Conservation (phyloP, 495 filamentous ascomycete genomes). For the Neurospora sp. region DNA sequence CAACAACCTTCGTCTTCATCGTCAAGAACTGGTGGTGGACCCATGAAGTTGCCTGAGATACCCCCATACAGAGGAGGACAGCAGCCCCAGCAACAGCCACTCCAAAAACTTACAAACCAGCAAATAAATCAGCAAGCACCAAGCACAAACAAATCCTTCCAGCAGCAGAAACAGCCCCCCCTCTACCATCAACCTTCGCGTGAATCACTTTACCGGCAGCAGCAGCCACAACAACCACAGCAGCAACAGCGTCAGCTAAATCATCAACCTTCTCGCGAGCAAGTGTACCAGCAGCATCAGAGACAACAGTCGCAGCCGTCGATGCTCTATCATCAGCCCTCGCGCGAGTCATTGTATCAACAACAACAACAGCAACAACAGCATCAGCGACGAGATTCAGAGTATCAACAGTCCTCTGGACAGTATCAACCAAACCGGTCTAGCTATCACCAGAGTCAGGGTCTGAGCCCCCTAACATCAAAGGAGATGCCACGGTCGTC, state of each 20-base stretch:
- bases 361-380: constrained; percentile 4
- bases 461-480: constrained; percentile 10
- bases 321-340: not conserved
- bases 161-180: constrained; percentile 6
- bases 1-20: constrained; percentile 14
- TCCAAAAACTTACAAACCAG: constrained; percentile 26
- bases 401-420: not conserved
- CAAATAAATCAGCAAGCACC: not conserved
- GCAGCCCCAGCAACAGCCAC: constrained; percentile 19
- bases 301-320: constrained; percentile 7
- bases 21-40: constrained; percentile 9
- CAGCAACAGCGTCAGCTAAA: constrained; percentile 17
- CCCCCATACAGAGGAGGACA: constrained; percentile 38
- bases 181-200: constrained; percentile 25
- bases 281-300: not conserved
- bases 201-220: constrained; percentile 1
- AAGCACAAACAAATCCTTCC: constrained; percentile 14
- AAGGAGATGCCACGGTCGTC: constrained; percentile 15
- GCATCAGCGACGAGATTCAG: not conserved
- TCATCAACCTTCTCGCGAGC: constrained; percentile 1
- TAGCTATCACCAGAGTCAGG: constrained; percentile 4
- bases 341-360: constrained; percentile 1
- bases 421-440: constrained; percentile 1
- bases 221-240: constrained; percentile 16
- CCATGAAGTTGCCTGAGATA: constrained; percentile 42